These are phyloP conservation scores for Plasmodium relictum DNA, from an alignment of 169 alveolate species.

Conservation along the genomic window DNA sequence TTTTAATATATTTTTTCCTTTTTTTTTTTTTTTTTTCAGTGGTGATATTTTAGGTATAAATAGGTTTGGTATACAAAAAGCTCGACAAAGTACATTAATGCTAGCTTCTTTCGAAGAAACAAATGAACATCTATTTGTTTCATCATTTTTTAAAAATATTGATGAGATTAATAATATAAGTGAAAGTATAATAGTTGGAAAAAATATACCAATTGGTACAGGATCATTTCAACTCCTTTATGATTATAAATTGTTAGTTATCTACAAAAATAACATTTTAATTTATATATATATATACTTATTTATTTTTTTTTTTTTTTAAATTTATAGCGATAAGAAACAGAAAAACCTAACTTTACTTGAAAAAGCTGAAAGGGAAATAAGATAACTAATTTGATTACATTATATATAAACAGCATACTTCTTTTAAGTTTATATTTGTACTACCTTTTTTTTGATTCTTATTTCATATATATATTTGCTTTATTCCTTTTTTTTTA, in stretches of 20 bases:
- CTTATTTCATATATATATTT: not conserved
- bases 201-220: constrained; percentile 96
- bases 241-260: constrained; percentile 57
- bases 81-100: constrained; percentile 98
- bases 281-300: not conserved
- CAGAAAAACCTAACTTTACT: constrained; percentile 41
- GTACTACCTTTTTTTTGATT: too few relatives aligned
- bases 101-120: constrained; percentile 99
- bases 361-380: constrained; percentile 45
- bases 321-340: constrained; percentile 22
- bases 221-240: constrained; percentile 91
- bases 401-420: not conserved
- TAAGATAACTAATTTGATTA: not conserved
- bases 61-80: constrained; percentile 97
- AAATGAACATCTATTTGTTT: constrained; percentile 97
- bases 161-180: constrained; percentile 96
- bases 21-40: constrained; percentile 47
- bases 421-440: too few relatives aligned
- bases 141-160: constrained; percentile 94
- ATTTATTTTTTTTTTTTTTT: not conserved
- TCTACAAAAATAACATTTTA: not conserved
- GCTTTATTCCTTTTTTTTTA: not conserved
- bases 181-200: constrained; percentile 98
- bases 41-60: constrained; percentile 97
- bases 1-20: constrained; percentile 24